phyloP scores from a whole-genome alignment of 192 early-diverging fungal genomes.

The Entomortierella beljakovae region DNA sequence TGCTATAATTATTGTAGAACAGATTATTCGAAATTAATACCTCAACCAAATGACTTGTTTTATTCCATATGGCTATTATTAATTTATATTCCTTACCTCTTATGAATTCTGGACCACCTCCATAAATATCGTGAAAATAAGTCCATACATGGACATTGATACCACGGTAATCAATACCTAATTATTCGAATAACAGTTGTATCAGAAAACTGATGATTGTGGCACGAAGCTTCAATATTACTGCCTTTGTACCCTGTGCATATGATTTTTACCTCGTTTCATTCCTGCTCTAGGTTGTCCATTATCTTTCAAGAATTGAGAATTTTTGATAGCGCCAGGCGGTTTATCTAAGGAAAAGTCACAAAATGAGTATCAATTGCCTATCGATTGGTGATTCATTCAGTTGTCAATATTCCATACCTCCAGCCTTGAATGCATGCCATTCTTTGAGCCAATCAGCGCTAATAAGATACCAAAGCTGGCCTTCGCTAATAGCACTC shows the following conservation, averaged over 20 bases:
- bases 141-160: slow-evolving; percentile 52
- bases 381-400: background rate
- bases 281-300: slow-evolving; percentile 54
- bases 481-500: slow-evolving; percentile 32
- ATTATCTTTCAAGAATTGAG: slow-evolving; percentile 52
- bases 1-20: too few species aligned
- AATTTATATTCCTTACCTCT: slow-evolving; percentile 50
- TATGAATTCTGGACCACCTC: slow-evolving; percentile 56
- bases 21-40: too few species aligned
- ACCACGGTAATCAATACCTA: slow-evolving; percentile 55
- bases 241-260: too few species aligned
- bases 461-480: slow-evolving; percentile 59
- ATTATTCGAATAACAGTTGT: background rate
- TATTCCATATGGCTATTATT: too few species aligned
- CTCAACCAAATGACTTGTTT: too few species aligned
- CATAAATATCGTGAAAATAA: slow-evolving; percentile 51
- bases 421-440: slow-evolving; percentile 57
- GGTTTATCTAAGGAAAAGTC: slow-evolving; percentile 26
- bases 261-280: slow-evolving; percentile 42
- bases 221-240: background rate
- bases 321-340: slow-evolving; percentile 54
- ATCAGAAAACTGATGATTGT: too few species aligned
- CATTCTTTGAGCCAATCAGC: slow-evolving; percentile 53
- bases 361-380: background rate
- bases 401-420: slow-evolving; percentile 13